phyloP scores from a whole-genome alignment of 495 filamentous ascomycete species.

The Trichoderma erinaceum region DNA sequence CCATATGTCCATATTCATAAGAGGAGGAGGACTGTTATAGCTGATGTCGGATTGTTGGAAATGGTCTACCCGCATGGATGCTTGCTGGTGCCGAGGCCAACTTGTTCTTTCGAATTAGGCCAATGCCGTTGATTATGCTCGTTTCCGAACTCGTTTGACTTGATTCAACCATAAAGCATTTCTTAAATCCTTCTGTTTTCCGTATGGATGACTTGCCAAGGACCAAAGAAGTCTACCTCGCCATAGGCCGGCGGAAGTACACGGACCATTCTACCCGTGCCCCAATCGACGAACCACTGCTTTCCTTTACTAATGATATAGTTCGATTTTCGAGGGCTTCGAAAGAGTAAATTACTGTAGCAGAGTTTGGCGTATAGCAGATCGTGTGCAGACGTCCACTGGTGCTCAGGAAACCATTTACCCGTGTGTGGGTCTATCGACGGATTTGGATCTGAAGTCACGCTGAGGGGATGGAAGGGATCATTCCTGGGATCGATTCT shows the following conservation, averaged over 20 bases:
- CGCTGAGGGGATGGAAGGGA: constrained; percentile 24
- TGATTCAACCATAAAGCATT: background rate
- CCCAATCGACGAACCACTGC: constrained; percentile 45
- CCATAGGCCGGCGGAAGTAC: constrained; percentile 37
- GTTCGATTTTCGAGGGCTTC: constrained; percentile 40
- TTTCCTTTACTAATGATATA: constrained; percentile 41
- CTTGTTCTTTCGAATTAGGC: no score
- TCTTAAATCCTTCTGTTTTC: constrained; percentile 30
- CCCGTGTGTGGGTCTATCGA: constrained; percentile 32
- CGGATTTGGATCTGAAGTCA: constrained; percentile 31
- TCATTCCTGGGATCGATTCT: constrained; percentile 17
- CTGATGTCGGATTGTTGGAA: no score
- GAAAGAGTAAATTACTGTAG: constrained; percentile 43
- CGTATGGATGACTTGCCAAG: constrained; percentile 32
- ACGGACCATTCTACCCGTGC: constrained; percentile 35
- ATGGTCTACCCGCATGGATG: no score
- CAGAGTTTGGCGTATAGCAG: constrained; percentile 49
- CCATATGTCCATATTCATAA: no score
- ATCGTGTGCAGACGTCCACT: constrained; percentile 44
- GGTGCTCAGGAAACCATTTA: constrained; percentile 47
- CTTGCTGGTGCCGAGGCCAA: no score
- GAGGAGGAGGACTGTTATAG: no score
- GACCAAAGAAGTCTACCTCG: constrained; percentile 31
- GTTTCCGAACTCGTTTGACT: background rate
- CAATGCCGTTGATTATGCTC: background rate